A percentile compares a stretch with the other conserved stretches of the same genome.
phyloP scores from a whole-genome alignment of 2,329 filamentous ascomycete genomes.

The Beauveria bassiana region DNA sequence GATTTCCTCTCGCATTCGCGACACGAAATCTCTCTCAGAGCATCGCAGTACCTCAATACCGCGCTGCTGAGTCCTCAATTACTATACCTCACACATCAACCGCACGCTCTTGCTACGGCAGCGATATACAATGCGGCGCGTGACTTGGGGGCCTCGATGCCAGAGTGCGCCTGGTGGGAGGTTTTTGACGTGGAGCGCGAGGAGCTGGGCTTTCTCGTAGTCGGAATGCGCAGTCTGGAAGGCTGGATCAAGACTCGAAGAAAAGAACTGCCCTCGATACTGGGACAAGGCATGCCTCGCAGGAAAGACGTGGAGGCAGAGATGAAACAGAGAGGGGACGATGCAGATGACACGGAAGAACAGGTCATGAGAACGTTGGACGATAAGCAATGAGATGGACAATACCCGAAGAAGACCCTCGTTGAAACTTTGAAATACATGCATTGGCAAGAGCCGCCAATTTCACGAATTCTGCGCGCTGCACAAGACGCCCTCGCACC shows the following conservation, averaged over 20 bases:
- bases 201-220: slow-evolving; percentile 86
- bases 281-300: slow-evolving; percentile 44
- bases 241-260: slow-evolving; percentile 57
- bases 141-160: slow-evolving; percentile 69
- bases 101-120: slow-evolving; percentile 73
- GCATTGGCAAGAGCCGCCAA: too few relatives aligned
- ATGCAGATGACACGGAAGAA: slow-evolving; percentile 1
- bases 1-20: slow-evolving; percentile 49
- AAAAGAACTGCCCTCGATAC: slow-evolving; percentile 43
- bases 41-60: slow-evolving; percentile 76
- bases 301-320: slow-evolving; percentile 51
- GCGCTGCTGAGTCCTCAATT: slow-evolving; percentile 80
- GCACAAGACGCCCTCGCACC: too few relatives aligned
- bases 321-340: slow-evolving; percentile 26
- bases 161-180: slow-evolving; percentile 90
- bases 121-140: slow-evolving; percentile 85
- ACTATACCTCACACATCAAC: slow-evolving; percentile 87
- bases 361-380: slow-evolving; percentile 18
- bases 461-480: too few relatives aligned
- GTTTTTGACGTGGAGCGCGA: slow-evolving; percentile 95
- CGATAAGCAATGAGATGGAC: not conserved
- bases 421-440: too few relatives aligned
- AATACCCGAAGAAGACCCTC: not conserved
- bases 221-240: slow-evolving; percentile 73
- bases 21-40: slow-evolving; percentile 52